Base-by-base conservation (phyloP, 345 rosid genomes). In the Salix brachista region DNA sequence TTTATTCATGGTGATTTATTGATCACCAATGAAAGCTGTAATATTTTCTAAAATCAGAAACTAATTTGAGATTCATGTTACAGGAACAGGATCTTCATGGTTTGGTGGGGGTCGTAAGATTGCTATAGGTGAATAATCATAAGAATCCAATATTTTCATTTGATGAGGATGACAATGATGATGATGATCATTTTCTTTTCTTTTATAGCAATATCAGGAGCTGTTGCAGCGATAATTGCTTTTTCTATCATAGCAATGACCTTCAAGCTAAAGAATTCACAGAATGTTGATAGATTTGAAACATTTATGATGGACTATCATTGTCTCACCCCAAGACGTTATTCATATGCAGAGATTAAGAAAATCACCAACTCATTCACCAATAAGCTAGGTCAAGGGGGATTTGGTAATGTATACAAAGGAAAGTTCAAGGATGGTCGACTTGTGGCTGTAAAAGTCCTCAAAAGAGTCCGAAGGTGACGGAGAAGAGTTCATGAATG, bases 401-500 rank as follows among this genome's bases (percentile, higher is more conserved):
- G 85, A 2, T 81, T 66, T 28, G 85, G 82, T 5, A 61, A 48
- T 21, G 86, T 86, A 10, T 83, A 79, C 75, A 75, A 61, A 72
- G 88, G 85, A 30, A 67, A 65, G 18, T 44, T 83, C 37, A n/a
- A 34, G 0, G 79, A 83, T 12, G 83, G 80, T 62, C 74, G 67
- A 8, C 54, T 26, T 42, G 83, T 86, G 6, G 86, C 83, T 0
- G 81, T 85, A 46, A 85, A 85, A 46, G 23, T 83, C 8, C 68
- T 80, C n/a, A 8, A 75, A 10, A 1, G 46, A 72, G 4, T 75
- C 79, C 1, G 70, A 62, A 7, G 70, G 70, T 0, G 65, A 83
- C 25, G 84, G 84, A 0, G 85, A 85, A 75, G 88, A 84, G 3
- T 86, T 88, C 64, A 76, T 83, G 16, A 87, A 86, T 41, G 88